Base-by-base conservation (phyloP, 139 green algal species). In the Pseudopediastrum boryanum region DNA sequence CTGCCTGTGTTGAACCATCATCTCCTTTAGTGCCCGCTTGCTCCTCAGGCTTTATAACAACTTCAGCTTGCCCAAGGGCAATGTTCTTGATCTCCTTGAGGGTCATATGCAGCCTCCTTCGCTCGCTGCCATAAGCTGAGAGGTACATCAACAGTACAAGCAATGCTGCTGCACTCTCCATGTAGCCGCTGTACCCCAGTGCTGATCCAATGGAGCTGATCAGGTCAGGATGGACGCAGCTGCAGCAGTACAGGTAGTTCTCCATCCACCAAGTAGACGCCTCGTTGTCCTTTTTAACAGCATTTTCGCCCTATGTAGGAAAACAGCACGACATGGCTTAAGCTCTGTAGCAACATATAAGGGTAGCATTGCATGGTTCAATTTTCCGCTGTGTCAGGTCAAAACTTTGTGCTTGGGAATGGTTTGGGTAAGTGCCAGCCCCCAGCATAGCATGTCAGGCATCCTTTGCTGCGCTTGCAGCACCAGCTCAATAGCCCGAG, bases 161-260 rank as follows among this genome's bases (percentile, higher is more conserved):
- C 16, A 74, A 10, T 38, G 66, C 66, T 16, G 58, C 39, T 12
- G 19, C 38, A 31, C 42, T 43, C 21, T 74, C 66, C 27, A 74
- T 36, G 66, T 74, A 74, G 8, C 36, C 27, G 25, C 58, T 43
- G 35, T 74, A 74, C 8, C 66, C 66, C 2, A 74, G 42, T 9
- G 66, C 66, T 21, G n/a, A 43, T n/a, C 66, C 66, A 2, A 74
- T 36, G 0, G 39, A 59, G 10, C n/a, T 36, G 9, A 74, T n/a
- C 66, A 42, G 58, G 66, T 12, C 41, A 27, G 39, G 39, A 43
- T 43, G 58, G 7, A 16, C 31, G 3, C 39, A 16, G 39, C 39
- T 58, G 66, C 66, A 74, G 42, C 66, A 74, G 42, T 74, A 56
- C 16, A 74, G 8, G 42, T 58, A 74, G 66, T 74, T 74, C 31